Percentiles rank a stretch among this genome's conserved stretches.
phyloP scores from a whole-genome alignment of 148 eudicot species.

The Dianthus caryophyllus region DNA sequence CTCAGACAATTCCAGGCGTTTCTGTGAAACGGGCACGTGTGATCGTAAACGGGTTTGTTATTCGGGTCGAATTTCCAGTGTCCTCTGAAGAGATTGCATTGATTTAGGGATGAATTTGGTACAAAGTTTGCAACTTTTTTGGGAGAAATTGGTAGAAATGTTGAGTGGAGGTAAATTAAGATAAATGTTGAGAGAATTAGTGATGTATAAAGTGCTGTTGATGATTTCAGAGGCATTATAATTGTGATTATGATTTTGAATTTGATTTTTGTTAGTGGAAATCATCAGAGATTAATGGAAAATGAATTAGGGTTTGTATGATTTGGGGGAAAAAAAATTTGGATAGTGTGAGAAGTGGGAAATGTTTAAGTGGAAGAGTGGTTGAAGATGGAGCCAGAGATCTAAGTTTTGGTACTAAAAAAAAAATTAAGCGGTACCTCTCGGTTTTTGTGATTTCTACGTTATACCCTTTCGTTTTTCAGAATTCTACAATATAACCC shows the following conservation, averaged over 20 bases:
- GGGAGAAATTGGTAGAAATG: constrained; percentile 37
- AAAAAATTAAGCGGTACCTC: too few species aligned
- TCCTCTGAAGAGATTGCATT: constrained; percentile 66
- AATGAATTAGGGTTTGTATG: neutral
- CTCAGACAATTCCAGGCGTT: constrained; percentile 83
- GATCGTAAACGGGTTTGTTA: constrained; percentile 58
- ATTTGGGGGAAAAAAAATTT: neutral
- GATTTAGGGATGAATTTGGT: constrained; percentile 2
- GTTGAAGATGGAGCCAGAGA: constrained; percentile 9
- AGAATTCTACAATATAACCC: too few species aligned
- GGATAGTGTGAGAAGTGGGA: neutral
- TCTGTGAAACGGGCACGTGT: constrained; percentile 79
- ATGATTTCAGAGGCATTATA: constrained; percentile 48
- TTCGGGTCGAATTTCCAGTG: constrained; percentile 59
- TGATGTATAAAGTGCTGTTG: constrained; percentile 34
- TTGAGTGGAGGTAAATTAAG: constrained; percentile 48
- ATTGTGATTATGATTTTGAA: neutral
- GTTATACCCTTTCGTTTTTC: too few species aligned
- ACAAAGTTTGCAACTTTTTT: constrained; percentile 16
- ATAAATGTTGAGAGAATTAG: constrained; percentile 39
- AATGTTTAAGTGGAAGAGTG: neutral
- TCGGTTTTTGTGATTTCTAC: too few species aligned
- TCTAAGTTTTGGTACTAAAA: neutral
- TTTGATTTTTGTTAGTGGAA: neutral
- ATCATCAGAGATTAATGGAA: constrained; percentile 4